Percentiles rank a stretch among this genome's conserved stretches.
These are phyloP conservation scores for Platismatia glauca DNA, from an alignment of 495 filamentous ascomycete genomes.

Conservation along the genomic window DNA sequence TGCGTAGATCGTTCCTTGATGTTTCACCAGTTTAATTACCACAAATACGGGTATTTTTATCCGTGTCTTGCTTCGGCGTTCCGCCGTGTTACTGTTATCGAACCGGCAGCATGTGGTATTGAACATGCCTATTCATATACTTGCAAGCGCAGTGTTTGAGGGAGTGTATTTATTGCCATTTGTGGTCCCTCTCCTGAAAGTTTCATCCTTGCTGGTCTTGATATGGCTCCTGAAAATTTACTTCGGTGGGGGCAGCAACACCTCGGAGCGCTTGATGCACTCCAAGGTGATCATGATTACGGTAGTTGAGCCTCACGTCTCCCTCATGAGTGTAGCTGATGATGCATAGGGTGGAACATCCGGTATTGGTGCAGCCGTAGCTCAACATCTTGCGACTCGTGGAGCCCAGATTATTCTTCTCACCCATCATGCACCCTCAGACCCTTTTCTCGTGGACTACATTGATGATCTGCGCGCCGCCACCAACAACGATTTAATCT, in stretches of 20 bases:
- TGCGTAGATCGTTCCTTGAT: background rate
- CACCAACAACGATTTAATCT: conserved; percentile 83
- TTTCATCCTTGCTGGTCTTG: conserved; percentile 46
- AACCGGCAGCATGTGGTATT: background rate
- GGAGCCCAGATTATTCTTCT: conserved; percentile 90
- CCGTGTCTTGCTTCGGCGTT: background rate
- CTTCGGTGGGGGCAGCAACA: conserved; percentile 64
- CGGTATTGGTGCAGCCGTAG: conserved; percentile 75
- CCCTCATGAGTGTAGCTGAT: background rate
- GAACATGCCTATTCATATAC: conserved; percentile 71
- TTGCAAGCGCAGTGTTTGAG: conserved; percentile 50
- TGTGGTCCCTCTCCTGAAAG: conserved; percentile 50
- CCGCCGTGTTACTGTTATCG: too few relatives aligned
- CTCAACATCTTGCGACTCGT: conserved; percentile 62
- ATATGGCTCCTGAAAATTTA: conserved; percentile 67
- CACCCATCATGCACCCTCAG: conserved; percentile 66
- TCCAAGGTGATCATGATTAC: conserved; percentile 90
- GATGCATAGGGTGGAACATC: conserved; percentile 71
- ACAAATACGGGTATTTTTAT: conserved; percentile 9
- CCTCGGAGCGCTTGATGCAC: conserved; percentile 79
- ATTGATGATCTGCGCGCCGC: conserved; percentile 75
- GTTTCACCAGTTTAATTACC: background rate
- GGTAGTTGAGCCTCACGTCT: conserved; percentile 31
- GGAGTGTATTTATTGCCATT: conserved; percentile 62
- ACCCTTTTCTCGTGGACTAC: conserved; percentile 84